Base-by-base conservation (phyloP, 148 eudicot species). In the Rhododendron ovatum region DNA sequence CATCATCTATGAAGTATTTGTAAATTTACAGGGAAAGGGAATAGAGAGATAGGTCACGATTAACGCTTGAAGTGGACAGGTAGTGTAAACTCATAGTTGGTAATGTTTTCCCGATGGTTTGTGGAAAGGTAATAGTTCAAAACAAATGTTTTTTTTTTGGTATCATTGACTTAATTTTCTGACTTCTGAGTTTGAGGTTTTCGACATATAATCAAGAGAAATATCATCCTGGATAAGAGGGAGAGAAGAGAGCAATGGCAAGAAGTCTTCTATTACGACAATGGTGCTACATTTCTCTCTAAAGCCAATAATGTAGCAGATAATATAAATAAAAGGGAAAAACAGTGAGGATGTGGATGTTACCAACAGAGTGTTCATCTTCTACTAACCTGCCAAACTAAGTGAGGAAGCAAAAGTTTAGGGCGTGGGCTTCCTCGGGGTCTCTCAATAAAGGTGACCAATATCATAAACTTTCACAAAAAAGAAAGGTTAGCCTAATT, bases 391-490 rank as follows among this genome's bases (percentile, higher is more conserved):
- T 95, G 99, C 99, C 99, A 97, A 87, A 95, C 96, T 87, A 97
- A 88, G 89, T 95, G 98, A 26, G 99, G 99, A 86, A 92, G 96
- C 89, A 97, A 88, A 83, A 97, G 93, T 91, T 97, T 98, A 43
- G 98, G 98, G 63, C 92, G 98, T 85, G 98, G 99, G 89, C 93
- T 95, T 88, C 98, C 98, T 63, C 95, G 92, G 8, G 99, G 99
- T 89, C 98, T 92, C 92, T 97, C 98, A 74, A 97, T 95, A 89
- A 92, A 95, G 78, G 99, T 94, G 80, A 97, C 89, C 94, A 88
- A 95, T 86, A 90, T 97, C 99, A 91, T 95, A 97, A 82, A 97
- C 95, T 88, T 97, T 97, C 37, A 1, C 37, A 35, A 35, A 35
- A 35, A 35, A 35, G 37, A 35, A 35, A 35, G 37, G 37, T 35